Evolutionary conservation across 2,329 filamentous ascomycete genomes (phyloP), one percentile per base, ranked within the genome.

Genomic region (Neofusicoccum kwambonambiense): DNA sequence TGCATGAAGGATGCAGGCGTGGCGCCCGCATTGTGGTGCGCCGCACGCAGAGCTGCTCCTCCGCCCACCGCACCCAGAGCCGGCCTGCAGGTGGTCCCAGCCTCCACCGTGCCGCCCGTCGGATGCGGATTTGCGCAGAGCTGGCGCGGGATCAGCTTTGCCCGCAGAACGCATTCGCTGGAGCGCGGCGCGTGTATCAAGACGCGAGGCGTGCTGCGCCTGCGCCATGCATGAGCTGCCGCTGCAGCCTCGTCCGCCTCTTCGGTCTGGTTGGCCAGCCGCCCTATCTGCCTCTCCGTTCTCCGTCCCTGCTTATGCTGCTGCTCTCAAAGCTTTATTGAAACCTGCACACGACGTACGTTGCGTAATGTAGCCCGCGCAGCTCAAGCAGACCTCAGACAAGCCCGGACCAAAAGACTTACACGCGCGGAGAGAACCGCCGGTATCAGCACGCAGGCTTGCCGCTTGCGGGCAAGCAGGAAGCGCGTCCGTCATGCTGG

Each of bases 171-270:
- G 37, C n/a, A 47, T 5, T 17, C 39, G 39, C 8, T 51, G 17
- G 47, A 39, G 37, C 37, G 37, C 37, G 0, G 37, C 37, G 37
- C 47, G 47, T 34, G 47, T 51, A 51, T 51, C 47, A 51, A 34
- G 27, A 51, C 27, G 47, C 47, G 47, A 51, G 47, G 27, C 47
- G 22, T 51, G 45, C 45, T 17, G 49, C 52, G 35, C 37, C 52
- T 56, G 37, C 52, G 37, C 52, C 42, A 37, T 60, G 56, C 56
- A 60, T 37, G 31, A 47, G 39, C 54, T 35, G 42, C 56, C 34
- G 41, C 41, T n/a, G 41, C 56, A 47, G 22, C 34, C 52, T 37
- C 31, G 12, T n/a, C 15, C 11, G 56, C 56, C 3, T 31, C 56
- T 52, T 15, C 47, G 15, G 44, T 5, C 34, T 34, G 51, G 51